Evolutionary conservation across 305 asterid species (phyloP).

Genomic region (Rubia tinctorum): DNA sequence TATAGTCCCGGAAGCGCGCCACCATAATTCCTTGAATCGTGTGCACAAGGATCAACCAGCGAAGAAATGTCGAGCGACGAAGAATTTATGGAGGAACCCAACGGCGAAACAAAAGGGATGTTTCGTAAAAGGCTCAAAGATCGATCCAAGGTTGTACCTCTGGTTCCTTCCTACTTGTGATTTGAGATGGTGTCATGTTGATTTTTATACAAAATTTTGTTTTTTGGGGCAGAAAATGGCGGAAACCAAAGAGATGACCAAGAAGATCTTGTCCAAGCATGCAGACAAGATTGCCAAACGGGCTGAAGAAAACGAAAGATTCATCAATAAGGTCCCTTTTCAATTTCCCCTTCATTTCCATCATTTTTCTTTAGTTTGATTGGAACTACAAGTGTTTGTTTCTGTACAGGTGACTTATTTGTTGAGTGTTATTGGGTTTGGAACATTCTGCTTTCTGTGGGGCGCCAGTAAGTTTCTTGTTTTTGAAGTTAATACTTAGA

Average conservation of each 20-base stretch:
- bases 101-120: constrained; percentile 40
- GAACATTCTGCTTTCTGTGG: constrained; percentile 88
- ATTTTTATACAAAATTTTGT: background rate
- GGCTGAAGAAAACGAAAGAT: constrained; percentile 93
- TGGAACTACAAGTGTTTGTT: constrained; percentile 11
- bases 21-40: background rate
- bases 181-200: constrained; percentile 9
- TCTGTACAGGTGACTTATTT: constrained; percentile 76
- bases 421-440: constrained; percentile 92
- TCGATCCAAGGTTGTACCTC: constrained; percentile 45
- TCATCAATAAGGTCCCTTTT: constrained; percentile 70
- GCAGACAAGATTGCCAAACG: constrained; percentile 87
- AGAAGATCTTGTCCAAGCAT: constrained; percentile 75
- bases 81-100: constrained; percentile 47
- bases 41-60: background rate
- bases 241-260: constrained; percentile 73
- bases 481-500: background rate
- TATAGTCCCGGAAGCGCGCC: background rate
- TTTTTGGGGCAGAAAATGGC: constrained; percentile 59
- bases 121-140: constrained; percentile 44
- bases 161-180: constrained; percentile 5
- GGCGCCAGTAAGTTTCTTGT: constrained; percentile 79
- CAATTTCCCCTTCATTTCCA: background rate
- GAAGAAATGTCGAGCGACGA: constrained; percentile 41
- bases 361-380: background rate